Conservation (phyloP, 768 basidiomycete genomes). For the Tylopilus cervinicoccineus region DNA sequence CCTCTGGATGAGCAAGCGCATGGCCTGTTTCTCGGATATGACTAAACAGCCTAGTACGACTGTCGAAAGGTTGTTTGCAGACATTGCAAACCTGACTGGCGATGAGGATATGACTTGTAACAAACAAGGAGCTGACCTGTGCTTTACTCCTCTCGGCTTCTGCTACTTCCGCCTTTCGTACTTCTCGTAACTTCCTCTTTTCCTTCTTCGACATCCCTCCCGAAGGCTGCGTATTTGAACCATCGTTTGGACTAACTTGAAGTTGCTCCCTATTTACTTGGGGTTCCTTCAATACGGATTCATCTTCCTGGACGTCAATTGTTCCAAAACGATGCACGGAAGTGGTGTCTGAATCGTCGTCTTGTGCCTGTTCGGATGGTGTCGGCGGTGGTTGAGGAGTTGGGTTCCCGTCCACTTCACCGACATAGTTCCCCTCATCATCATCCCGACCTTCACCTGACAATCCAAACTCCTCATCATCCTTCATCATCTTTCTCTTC, state of each 20-base stretch:
- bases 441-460: slow-evolving; percentile 36
- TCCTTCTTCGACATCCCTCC: slow-evolving; percentile 68
- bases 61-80: slow-evolving; percentile 59
- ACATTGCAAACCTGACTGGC: slow-evolving; percentile 54
- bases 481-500: slow-evolving; percentile 69
- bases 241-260: slow-evolving; percentile 5
- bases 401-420: slow-evolving; percentile 6
- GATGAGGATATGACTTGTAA: slow-evolving; percentile 9
- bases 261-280: slow-evolving; percentile 5
- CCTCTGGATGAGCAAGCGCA: slow-evolving; percentile 46
- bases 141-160: not conserved
- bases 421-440: slow-evolving; percentile 15
- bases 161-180: slow-evolving; percentile 49
- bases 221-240: not conserved
- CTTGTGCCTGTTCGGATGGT: slow-evolving; percentile 6
- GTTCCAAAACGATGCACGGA: not conserved
- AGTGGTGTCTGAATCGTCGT: not conserved
- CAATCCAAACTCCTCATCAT: slow-evolving; percentile 60
- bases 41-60: slow-evolving; percentile 68
- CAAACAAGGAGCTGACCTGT: slow-evolving; percentile 9
- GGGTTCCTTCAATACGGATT: slow-evolving; percentile 1
- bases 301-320: slow-evolving; percentile 7
- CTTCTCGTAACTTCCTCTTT: slow-evolving; percentile 71
- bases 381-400: slow-evolving; percentile 13
- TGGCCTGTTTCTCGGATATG: slow-evolving; percentile 74